Percentiles rank a stretch among this genome's conserved stretches.
Evolutionary conservation across 2,329 filamentous ascomycete genomes (phyloP).

Genomic region (Microcyclospora tardicrescens): DNA sequence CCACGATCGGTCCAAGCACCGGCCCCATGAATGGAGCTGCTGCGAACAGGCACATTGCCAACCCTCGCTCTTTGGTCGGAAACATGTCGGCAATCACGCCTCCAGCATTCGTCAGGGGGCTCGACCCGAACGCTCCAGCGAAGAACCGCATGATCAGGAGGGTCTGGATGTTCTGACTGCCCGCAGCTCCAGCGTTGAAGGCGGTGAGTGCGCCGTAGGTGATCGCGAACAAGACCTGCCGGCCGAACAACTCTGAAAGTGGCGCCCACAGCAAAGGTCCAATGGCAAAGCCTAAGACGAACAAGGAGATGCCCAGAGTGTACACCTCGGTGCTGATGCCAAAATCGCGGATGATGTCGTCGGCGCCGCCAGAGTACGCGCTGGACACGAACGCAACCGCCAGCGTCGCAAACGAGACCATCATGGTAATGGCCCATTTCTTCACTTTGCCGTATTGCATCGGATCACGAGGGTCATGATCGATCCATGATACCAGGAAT

Average conservation of each 20-base stretch:
- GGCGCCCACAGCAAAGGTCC: slow-evolving; percentile 41
- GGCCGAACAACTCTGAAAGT: slow-evolving; percentile 48
- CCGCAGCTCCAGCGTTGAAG: slow-evolving; percentile 26
- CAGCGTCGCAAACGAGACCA: slow-evolving; percentile 52
- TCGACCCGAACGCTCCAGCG: slow-evolving; percentile 27
- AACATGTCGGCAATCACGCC: slow-evolving; percentile 33
- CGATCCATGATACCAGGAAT: slow-evolving; percentile 51
- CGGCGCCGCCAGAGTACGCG: slow-evolving; percentile 47
- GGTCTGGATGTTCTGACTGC: slow-evolving; percentile 27
- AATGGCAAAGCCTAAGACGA: slow-evolving; percentile 47
- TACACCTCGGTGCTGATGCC: slow-evolving; percentile 29
- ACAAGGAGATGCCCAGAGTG: slow-evolving; percentile 50
- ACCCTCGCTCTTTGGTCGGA: slow-evolving; percentile 22
- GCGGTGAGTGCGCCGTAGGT: no score
- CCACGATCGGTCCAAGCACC: slow-evolving; percentile 42
- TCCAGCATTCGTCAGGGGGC: slow-evolving; percentile 28
- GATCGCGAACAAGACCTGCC: slow-evolving; percentile 19
- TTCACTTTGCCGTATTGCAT: slow-evolving; percentile 40
- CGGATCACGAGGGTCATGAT: slow-evolving; percentile 53
- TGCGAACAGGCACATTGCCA: slow-evolving; percentile 41
- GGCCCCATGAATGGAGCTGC: no score
- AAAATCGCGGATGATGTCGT: slow-evolving; percentile 42
- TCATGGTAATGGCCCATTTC: slow-evolving; percentile 52
- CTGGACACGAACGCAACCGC: slow-evolving; percentile 55
- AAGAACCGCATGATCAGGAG: slow-evolving; percentile 32